Evolutionary conservation across 306 rosid species (phyloP).

Genomic region (Rosa persica): DNA sequence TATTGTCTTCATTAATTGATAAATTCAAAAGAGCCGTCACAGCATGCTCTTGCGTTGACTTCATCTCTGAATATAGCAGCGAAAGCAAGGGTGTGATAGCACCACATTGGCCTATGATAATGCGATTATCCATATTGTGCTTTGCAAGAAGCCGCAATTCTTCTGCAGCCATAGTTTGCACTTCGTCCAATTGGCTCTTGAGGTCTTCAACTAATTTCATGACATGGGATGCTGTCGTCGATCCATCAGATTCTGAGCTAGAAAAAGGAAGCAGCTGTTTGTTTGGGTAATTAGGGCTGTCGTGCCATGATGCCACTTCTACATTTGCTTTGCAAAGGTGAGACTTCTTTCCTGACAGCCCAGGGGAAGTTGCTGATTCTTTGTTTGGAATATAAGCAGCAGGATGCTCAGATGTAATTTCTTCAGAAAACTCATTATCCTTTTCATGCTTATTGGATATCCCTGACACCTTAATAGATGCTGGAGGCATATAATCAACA

Average conservation of each 20-base stretch:
- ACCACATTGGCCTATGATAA: conserved; percentile 62
- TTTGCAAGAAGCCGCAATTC: conserved; percentile 79
- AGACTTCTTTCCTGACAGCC: conserved; percentile 42
- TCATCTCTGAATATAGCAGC: conserved; percentile 57
- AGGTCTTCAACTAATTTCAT: conserved; percentile 73
- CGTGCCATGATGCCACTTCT: conserved; percentile 42
- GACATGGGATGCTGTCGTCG: conserved; percentile 55
- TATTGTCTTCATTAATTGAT: conserved; percentile 72
- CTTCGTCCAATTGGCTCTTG: conserved; percentile 50
- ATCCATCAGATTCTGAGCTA: conserved; percentile 41
- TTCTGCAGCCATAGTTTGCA: conserved; percentile 76
- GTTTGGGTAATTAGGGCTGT: conserved; percentile 34
- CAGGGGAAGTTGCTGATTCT: conserved; percentile 35
- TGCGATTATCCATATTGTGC: conserved; percentile 77
- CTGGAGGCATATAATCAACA: conserved; percentile 53
- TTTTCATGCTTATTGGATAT: conserved; percentile 42
- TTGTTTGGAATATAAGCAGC: conserved; percentile 38
- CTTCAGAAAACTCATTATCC: conserved; percentile 46
- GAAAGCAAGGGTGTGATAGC: conserved; percentile 65
- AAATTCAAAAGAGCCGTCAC: conserved; percentile 90
- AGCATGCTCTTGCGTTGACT: conserved; percentile 83
- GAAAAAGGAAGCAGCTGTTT: conserved; percentile 39
- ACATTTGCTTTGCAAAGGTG: conserved; percentile 36
- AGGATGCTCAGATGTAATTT: conserved; percentile 47
- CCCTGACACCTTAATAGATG: conserved; percentile 46